A percentile compares a stretch with the other conserved stretches of the same genome.
Conservation (phyloP, 2,329 filamentous ascomycete genomes). For the Hypoxylon sp. region DNA sequence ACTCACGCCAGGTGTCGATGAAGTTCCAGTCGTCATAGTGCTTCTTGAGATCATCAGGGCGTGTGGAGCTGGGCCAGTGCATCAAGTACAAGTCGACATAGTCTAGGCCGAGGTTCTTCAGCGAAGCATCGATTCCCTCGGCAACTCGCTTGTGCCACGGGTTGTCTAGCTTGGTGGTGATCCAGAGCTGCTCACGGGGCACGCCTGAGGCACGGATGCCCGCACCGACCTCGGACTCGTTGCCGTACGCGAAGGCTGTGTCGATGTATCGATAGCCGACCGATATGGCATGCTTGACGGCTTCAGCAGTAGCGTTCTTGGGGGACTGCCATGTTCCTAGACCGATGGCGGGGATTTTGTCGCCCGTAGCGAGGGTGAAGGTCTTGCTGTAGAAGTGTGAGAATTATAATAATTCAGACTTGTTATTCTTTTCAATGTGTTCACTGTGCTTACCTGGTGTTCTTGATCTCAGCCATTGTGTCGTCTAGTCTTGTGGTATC, state of each 20-base stretch:
- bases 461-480: conserved; percentile 42
- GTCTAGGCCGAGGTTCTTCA: conserved; percentile 67
- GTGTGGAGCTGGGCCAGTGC: conserved; percentile 74
- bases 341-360: conserved; percentile 79
- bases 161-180: conserved; percentile 87
- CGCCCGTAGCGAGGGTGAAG: conserved; percentile 77
- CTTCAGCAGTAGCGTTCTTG: conserved; percentile 70
- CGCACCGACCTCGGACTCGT: conserved; percentile 73
- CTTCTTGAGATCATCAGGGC: conserved; percentile 70
- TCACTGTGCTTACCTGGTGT: conserved; percentile 38
- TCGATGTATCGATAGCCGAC: conserved; percentile 79
- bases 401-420: neutral
- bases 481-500: conserved; percentile 2
- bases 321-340: conserved; percentile 85
- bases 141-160: conserved; percentile 75
- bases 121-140: conserved; percentile 67
- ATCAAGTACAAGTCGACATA: conserved; percentile 77
- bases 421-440: neutral
- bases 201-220: conserved; percentile 72
- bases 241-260: conserved; percentile 80
- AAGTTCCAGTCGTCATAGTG: conserved; percentile 82
- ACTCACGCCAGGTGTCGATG: conserved; percentile 78
- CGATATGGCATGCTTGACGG: conserved; percentile 74
- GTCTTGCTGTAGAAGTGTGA: conserved; percentile 53
- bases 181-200: conserved; percentile 71